Evolutionary conservation across 208 protist genomes (phyloP).

Genomic region (Trypanosomatidae sp.): DNA sequence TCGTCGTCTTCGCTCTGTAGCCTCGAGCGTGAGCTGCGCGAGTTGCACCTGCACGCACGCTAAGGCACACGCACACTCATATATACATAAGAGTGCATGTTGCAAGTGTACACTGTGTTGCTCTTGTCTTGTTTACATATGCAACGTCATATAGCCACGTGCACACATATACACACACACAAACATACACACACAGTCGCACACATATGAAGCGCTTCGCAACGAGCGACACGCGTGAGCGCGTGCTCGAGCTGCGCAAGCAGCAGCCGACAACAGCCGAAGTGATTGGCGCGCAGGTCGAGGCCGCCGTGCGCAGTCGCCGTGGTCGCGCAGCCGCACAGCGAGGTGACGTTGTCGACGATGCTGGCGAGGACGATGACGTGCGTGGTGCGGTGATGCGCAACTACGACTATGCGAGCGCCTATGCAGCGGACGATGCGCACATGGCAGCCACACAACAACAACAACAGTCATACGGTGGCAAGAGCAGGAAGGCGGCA

Average conservation of each 20-base stretch:
- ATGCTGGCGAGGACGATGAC: slow-evolving; percentile 4
- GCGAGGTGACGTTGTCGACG: slow-evolving; percentile 3
- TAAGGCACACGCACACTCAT: no score
- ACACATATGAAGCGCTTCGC: slow-evolving; percentile 17
- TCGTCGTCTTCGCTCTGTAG: no score
- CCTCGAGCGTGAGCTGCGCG: no score
- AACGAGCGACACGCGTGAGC: slow-evolving; percentile 6
- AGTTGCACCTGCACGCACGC: no score
- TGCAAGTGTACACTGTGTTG: no score
- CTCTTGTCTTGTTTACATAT: no score
- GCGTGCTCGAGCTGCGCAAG: slow-evolving; percentile 18
- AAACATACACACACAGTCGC: no score
- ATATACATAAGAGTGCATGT: no score
- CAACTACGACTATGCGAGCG: slow-evolving; percentile 17
- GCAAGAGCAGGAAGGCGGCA: neutral
- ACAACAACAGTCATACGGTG: neutral
- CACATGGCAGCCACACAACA: neutral
- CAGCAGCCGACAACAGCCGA: slow-evolving; percentile 51
- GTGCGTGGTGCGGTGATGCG: slow-evolving; percentile 11
- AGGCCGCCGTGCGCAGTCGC: neutral
- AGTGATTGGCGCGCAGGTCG: slow-evolving; percentile 52
- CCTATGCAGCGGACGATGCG: no score
- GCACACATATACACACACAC: no score
- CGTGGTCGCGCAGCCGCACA: slow-evolving; percentile 1
- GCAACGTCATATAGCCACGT: no score